Evolutionary conservation across 352 stramenopile genomes (phyloP).

Genomic region (Phytophthora citricola): DNA sequence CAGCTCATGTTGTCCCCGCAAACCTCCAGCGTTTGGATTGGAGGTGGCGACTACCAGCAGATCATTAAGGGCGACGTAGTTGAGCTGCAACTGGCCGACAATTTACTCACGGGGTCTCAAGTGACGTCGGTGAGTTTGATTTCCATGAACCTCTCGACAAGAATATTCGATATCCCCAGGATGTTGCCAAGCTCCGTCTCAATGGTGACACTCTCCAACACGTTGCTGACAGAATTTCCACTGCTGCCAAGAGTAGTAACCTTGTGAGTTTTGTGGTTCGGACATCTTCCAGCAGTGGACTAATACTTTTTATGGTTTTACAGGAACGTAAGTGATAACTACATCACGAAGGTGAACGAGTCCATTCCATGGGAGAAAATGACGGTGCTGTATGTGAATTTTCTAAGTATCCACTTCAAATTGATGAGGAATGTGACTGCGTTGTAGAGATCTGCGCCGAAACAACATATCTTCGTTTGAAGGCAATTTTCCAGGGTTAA

Average conservation of each 20-base stretch:
- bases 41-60: conserved; percentile 16
- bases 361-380: conserved; percentile 21
- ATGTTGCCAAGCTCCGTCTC: conserved; percentile 16
- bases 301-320: neutral
- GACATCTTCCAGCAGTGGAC: neutral
- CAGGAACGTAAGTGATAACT: conserved; percentile 21
- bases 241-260: conserved; percentile 4
- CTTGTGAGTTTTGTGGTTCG: conserved; percentile 17
- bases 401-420: neutral
- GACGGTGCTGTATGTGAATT: conserved; percentile 20
- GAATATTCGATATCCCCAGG: conserved; percentile 10
- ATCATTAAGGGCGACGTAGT: conserved; percentile 11
- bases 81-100: conserved; percentile 7
- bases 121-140: conserved; percentile 24
- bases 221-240: conserved; percentile 22
- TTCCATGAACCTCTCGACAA: conserved; percentile 14
- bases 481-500: conserved; percentile 23
- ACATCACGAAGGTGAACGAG: conserved; percentile 24
- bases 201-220: conserved; percentile 18
- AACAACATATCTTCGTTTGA: conserved; percentile 31
- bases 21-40: conserved; percentile 25
- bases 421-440: conserved; percentile 1
- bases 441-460: conserved; percentile 17
- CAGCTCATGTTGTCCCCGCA: conserved; percentile 22
- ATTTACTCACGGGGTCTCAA: conserved; percentile 18